phyloP scores from a whole-genome alignment of 768 basidiomycete species.

The Rhodotorula diobovata region DNA sequence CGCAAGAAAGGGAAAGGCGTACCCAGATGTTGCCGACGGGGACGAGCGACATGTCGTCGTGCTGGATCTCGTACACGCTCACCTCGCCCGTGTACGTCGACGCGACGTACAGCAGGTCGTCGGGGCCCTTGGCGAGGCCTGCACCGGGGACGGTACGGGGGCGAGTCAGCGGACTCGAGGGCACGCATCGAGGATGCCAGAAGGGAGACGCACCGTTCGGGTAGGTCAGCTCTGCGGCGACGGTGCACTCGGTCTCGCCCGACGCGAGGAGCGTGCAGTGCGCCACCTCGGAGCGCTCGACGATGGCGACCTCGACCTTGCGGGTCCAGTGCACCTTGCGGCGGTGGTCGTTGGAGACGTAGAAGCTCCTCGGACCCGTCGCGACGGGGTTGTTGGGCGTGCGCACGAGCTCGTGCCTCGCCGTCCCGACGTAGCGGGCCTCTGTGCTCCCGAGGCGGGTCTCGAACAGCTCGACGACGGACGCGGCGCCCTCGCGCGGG shows the following conservation, averaged over 20 bases:
- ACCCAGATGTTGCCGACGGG: constrained; percentile 54
- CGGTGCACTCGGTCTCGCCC: constrained; percentile 52
- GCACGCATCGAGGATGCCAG: no score
- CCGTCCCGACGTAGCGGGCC: constrained; percentile 58
- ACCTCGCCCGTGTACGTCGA: constrained; percentile 53
- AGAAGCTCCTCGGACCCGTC: constrained; percentile 62
- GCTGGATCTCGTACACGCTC: constrained; percentile 58
- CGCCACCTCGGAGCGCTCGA: constrained; percentile 53
- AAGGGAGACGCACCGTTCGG: constrained; percentile 54
- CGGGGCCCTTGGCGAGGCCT: constrained; percentile 40
- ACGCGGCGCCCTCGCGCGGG: constrained; percentile 59
- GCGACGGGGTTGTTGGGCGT: constrained; percentile 65
- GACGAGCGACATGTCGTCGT: constrained; percentile 57
- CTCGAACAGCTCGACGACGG: constrained; percentile 65
- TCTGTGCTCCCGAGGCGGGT: constrained; percentile 51
- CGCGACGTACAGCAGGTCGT: constrained; percentile 56
- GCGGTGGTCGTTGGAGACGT: constrained; percentile 65
- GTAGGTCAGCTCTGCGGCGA: constrained; percentile 55
- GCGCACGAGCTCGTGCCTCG: constrained; percentile 57
- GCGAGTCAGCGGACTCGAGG: neutral
- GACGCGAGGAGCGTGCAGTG: constrained; percentile 58
- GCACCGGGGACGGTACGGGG: neutral
- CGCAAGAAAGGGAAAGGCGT: neutral
- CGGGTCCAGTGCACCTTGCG: constrained; percentile 52
- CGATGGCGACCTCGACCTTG: constrained; percentile 6